These are phyloP conservation scores for Dictyostelium firmibasis DNA, from an alignment of 78 protist genomes.

Conservation along the genomic window DNA sequence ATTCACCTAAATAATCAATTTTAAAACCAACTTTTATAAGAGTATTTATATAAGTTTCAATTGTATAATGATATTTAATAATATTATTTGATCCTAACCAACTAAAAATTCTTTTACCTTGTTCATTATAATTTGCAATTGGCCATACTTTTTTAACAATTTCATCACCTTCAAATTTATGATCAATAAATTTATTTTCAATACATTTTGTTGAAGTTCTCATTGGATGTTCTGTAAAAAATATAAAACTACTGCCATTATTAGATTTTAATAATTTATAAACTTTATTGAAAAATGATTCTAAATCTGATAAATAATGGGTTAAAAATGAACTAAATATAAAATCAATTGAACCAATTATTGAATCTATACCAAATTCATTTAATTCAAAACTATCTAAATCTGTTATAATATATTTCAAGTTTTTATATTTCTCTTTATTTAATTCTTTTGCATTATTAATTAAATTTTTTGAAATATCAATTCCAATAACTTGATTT, in stretches of 20 bases:
- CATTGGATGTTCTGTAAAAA: not conserved
- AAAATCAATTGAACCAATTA: slow-evolving; percentile 1
- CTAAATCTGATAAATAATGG: not conserved
- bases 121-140: not conserved
- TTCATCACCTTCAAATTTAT: not conserved
- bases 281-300: not conserved
- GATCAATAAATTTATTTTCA: not conserved
- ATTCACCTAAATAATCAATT: not conserved
- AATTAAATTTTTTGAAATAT: not conserved
- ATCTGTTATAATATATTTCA: not conserved
- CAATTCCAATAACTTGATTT: not conserved
- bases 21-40: not conserved
- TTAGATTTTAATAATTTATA: not conserved
- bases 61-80: not conserved
- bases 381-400: not conserved
- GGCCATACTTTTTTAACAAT: not conserved
- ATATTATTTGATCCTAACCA: not conserved
- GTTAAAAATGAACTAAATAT: not conserved
- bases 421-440: not conserved
- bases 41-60: not conserved
- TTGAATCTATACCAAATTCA: not conserved
- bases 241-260: not conserved
- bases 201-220: not conserved
- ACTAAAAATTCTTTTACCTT: not conserved
- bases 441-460: not conserved